Percentiles rank a stretch among this genome's conserved stretches.
Conservation (phyloP, 2,329 filamentous ascomycete genomes). For the Teratosphaeria zuluensis region DNA sequence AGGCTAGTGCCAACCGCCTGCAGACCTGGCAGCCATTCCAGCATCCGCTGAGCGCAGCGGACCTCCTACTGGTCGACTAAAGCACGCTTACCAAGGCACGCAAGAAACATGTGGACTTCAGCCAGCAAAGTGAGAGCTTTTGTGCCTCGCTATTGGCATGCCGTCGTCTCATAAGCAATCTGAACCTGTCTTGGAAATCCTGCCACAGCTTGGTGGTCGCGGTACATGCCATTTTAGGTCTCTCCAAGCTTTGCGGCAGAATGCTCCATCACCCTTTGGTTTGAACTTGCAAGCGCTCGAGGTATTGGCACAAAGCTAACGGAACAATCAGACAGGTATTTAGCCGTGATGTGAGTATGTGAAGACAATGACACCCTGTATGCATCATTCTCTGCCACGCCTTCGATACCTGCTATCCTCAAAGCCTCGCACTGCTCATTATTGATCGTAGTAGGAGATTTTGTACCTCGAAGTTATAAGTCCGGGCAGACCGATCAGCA, state of each 20-base stretch:
- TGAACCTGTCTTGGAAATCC: neutral
- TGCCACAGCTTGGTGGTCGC: neutral
- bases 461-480: conserved; percentile 37
- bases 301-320: no score
- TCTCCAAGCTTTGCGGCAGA: neutral
- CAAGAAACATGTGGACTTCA: neutral
- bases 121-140: neutral
- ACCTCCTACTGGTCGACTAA: neutral
- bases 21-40: neutral
- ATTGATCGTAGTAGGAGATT: conserved; percentile 24
- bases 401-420: no score
- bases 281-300: no score
- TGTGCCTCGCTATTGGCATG: neutral
- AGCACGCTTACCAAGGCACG: no score
- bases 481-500: conserved; percentile 35
- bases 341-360: no score
- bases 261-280: neutral
- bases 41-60: neutral
- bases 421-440: no score
- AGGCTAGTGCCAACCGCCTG: neutral
- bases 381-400: no score
- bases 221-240: neutral
- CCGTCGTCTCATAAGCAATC: neutral
- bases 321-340: no score
- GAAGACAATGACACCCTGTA: no score